Conservation (phyloP, 1,284 basidiomycete genomes). For the Irpex sp. region DNA sequence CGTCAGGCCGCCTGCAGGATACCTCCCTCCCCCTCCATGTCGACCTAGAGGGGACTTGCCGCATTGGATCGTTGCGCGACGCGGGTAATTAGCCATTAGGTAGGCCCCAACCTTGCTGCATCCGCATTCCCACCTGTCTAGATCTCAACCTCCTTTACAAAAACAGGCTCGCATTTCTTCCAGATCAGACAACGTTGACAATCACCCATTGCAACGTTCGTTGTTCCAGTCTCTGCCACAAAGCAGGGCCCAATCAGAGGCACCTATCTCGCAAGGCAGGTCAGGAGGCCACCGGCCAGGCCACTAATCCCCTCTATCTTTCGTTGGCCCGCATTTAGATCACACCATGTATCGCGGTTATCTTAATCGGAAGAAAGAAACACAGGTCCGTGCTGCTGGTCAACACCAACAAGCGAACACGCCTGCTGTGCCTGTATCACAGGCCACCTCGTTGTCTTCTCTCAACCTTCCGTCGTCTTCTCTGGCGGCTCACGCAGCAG, state of each 20-base stretch:
- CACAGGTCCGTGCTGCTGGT: neutral
- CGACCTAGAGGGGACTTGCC: neutral
- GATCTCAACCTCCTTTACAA: neutral
- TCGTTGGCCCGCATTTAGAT: neutral
- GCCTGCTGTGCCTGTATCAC: conserved; percentile 30
- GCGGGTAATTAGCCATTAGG: conserved; percentile 9
- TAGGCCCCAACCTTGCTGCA: conserved; percentile 10
- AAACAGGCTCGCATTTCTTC: neutral
- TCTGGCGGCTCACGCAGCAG: conserved; percentile 27
- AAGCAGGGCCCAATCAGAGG: neutral
- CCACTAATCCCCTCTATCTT: neutral
- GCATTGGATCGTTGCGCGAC: neutral
- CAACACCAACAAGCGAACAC: conserved; percentile 15
- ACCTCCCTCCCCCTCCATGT: neutral
- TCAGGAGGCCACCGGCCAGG: conserved; percentile 3
- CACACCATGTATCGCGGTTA: conserved; percentile 8
- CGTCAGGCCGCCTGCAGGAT: neutral
- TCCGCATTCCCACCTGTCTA: conserved; percentile 2
- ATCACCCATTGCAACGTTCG: neutral
- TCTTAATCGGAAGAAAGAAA: conserved; percentile 6
- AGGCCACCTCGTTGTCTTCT: conserved; percentile 42
- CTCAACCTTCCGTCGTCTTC: conserved; percentile 26
- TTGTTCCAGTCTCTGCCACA: neutral
- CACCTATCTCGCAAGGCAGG: conserved; percentile 6
- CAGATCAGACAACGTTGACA: neutral